phyloP scores from a whole-genome alignment of 192 early-diverging fungal species.

The Gaertneriomyces semiglobifer region DNA sequence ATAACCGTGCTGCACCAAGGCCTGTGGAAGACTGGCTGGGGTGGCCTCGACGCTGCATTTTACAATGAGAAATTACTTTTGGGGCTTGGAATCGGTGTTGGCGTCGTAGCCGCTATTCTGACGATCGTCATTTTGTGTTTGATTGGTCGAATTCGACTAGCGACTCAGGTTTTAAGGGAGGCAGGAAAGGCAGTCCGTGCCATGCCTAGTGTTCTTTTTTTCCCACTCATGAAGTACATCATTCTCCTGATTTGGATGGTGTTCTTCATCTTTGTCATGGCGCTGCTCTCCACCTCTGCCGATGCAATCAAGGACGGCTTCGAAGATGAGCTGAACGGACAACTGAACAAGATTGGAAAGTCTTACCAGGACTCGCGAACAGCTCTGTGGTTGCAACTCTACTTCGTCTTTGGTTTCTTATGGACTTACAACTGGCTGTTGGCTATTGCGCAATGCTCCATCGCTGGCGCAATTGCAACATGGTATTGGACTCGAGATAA shows the following conservation, averaged over 20 bases:
- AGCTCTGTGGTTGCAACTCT: slow-evolving; percentile 39
- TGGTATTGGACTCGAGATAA: slow-evolving; percentile 60
- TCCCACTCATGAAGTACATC: slow-evolving; percentile 26
- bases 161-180: slow-evolving; percentile 51
- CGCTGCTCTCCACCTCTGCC: slow-evolving; percentile 28
- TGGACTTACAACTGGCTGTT: slow-evolving; percentile 49
- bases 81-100: slow-evolving; percentile 17
- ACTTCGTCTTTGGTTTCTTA: slow-evolving; percentile 57
- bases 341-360: slow-evolving; percentile 9
- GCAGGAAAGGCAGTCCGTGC: slow-evolving; percentile 34
- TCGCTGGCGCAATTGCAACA: slow-evolving; percentile 50
- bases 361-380: slow-evolving; percentile 1
- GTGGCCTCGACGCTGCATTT: slow-evolving; percentile 4
- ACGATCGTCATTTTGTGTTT: slow-evolving; percentile 46
- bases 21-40: slow-evolving; percentile 7
- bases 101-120: slow-evolving; percentile 36
- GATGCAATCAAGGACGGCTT: slow-evolving; percentile 8
- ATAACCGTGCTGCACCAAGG: slow-evolving; percentile 27
- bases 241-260: slow-evolving; percentile 23
- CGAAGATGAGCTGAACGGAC: slow-evolving; percentile 15
- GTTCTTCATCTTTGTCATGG: slow-evolving; percentile 18
- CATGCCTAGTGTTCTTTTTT: slow-evolving; percentile 48
- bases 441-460: slow-evolving; percentile 45
- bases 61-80: slow-evolving; percentile 30
- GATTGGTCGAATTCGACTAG: slow-evolving; percentile 50